phyloP scores from a whole-genome alignment of 805 yeast species.

The Ogataea kodamae region DNA sequence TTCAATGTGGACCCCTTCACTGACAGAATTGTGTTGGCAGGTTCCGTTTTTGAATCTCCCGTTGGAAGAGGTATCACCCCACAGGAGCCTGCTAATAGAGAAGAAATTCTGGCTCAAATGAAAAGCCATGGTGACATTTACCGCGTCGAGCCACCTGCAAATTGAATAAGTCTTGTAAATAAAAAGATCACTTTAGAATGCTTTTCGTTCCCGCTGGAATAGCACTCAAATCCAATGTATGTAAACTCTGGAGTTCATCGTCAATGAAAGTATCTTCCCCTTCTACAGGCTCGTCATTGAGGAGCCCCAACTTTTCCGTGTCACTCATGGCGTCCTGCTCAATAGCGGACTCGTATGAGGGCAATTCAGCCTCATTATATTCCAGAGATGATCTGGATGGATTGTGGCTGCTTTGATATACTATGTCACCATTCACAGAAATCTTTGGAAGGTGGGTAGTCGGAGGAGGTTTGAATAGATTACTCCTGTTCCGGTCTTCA shows the following conservation, averaged over 20 bases:
- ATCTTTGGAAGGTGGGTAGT: constrained; percentile 3
- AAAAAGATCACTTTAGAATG: constrained; percentile 11
- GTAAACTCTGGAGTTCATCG: constrained; percentile 19
- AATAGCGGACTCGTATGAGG: constrained; percentile 27
- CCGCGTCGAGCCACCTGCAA: constrained; percentile 31
- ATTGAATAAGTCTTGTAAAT: constrained; percentile 3
- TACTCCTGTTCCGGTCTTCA: constrained; percentile 17
- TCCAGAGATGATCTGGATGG: constrained; percentile 27
- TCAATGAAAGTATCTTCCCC: constrained; percentile 8
- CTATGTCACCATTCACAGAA: constrained; percentile 6
- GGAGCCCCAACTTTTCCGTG: constrained; percentile 25
- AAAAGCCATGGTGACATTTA: constrained; percentile 35
- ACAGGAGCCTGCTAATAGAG: constrained; percentile 27
- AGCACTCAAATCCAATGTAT: constrained; percentile 20
- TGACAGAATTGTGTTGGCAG: constrained; percentile 56
- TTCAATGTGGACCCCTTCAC: constrained; percentile 60
- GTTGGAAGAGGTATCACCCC: constrained; percentile 36
- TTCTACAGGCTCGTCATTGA: constrained; percentile 20
- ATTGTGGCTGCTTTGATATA: constrained; percentile 15
- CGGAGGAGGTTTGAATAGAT: constrained; percentile 10
- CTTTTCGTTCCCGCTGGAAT: constrained; percentile 19
- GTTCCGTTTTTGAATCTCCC: constrained; percentile 61
- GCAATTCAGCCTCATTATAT: constrained; percentile 24
- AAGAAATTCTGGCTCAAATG: constrained; percentile 32
- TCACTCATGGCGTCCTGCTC: constrained; percentile 23